Base-by-base conservation (phyloP, 345 rosid species). In the Melaleuca quinquenervia region DNA sequence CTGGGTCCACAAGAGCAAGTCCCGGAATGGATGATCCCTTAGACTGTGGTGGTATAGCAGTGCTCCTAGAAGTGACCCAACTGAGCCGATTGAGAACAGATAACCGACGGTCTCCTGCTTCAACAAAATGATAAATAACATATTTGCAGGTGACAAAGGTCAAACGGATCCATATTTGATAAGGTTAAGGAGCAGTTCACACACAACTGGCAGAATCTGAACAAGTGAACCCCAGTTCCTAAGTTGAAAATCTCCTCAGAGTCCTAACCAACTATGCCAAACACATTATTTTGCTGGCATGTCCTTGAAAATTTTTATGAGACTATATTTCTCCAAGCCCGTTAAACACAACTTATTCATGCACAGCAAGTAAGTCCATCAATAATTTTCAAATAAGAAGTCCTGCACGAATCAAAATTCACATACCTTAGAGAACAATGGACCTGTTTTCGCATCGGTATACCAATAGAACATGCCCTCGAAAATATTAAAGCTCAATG, bases 381-480 rank as follows among this genome's bases (percentile, higher is more conserved):
- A 41, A 29, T 48, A 32, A 49, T 20, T 56, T 51, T 70, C 45
- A 44, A 54, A 60, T 18, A 11, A 52, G 52, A 83, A 70, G 85
- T 32, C 50, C n/a, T 5, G 20, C 0, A 75, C 50, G 45, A 53
- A 41, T 32, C 0, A 3, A 84, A 78, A 45, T 44, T 84, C 83
- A 74, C 24, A 41, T 91, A 96, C 99, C 98, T 97, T 93, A 21
- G 99, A 94, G 87, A 96, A 95, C 62, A 90, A 87, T 50, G 98
- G 98, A 9, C 98, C 99, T 8, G 32, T 91, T 82, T 93, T 89
- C 51, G 98, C 90, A 88, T 96, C 98, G 26, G 98, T 96, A 84
- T 88, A 93, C 98, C 98, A 96, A 85, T 93, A 95, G 92, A 95
- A 96, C 93, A 94, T 91, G n/a, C 99, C 99, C 88, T 97, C 99